Conservation (phyloP, 805 yeast species). For the Lipomyces spencermartinsiae region DNA sequence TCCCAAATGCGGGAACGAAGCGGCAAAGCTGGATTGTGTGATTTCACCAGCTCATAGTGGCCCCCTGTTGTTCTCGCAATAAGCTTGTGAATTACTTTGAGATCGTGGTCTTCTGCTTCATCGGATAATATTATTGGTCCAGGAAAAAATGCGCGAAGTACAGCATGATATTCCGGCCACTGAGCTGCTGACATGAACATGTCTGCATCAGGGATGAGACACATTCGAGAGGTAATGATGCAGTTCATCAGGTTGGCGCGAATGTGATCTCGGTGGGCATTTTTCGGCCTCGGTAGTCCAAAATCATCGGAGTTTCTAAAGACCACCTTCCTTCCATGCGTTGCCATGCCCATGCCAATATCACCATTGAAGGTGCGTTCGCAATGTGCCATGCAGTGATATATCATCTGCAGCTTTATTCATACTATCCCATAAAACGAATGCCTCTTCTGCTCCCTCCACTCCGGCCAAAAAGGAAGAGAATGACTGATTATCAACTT, state of each 20-base stretch:
- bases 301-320: conserved; percentile 12
- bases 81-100: conserved; percentile 10
- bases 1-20: no score
- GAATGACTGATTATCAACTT: no score
- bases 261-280: no score
- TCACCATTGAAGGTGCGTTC: conserved; percentile 5
- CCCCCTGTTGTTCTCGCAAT: no score
- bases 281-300: no score
- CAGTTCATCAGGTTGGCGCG: conserved; percentile 15
- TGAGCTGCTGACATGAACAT: conserved; percentile 20
- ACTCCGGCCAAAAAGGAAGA: no score
- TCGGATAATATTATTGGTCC: conserved; percentile 8
- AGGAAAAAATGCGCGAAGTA: conserved; percentile 12
- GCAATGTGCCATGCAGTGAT: conserved; percentile 10
- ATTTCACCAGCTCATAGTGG: no score
- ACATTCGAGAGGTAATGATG: conserved; percentile 9
- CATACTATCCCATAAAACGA: no score
- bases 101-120: conserved; percentile 17
- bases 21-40: no score
- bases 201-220: conserved; percentile 16
- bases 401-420: no score
- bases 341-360: conserved; percentile 1
- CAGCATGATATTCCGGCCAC: conserved; percentile 19
- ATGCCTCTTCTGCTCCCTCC: no score
- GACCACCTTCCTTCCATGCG: neutral